Evolutionary conservation across 129 eudicot species (phyloP).

Genomic region (Centaurea solstitialis): DNA sequence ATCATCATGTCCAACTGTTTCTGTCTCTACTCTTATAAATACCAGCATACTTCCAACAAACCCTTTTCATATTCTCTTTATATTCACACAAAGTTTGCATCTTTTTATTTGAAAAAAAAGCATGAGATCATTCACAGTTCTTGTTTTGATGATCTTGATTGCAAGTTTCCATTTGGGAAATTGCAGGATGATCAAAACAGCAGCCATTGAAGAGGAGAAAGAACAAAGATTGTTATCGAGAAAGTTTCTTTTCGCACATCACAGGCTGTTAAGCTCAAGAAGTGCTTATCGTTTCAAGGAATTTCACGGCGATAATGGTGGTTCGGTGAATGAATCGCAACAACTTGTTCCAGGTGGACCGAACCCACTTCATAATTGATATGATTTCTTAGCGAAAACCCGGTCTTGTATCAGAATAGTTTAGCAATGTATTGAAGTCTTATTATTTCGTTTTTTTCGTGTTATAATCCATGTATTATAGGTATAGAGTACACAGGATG

Average conservation of each 20-base stretch:
- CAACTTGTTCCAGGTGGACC: constrained; percentile 37
- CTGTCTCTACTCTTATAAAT: constrained; percentile 27
- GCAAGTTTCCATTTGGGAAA: constrained; percentile 27
- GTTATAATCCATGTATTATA: constrained; percentile 1
- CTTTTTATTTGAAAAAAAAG: neutral
- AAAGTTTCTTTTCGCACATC: constrained; percentile 23
- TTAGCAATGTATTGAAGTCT: constrained; percentile 13
- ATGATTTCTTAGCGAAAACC: neutral
- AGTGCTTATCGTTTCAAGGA: constrained; percentile 33
- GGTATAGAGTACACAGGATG: constrained; percentile 1
- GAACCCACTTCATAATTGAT: constrained; percentile 42
- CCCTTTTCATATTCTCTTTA: constrained; percentile 31
- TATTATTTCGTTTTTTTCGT: neutral
- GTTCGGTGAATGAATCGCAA: constrained; percentile 17
- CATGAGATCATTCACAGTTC: constrained; percentile 23
- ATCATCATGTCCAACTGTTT: constrained; percentile 34
- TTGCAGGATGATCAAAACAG: constrained; percentile 32
- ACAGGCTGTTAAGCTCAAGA: constrained; percentile 18
- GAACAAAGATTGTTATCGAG: constrained; percentile 19
- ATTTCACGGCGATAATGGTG: constrained; percentile 7
- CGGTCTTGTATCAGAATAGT: constrained; percentile 4
- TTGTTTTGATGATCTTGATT: constrained; percentile 29
- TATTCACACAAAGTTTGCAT: neutral
- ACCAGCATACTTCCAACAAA: constrained; percentile 11
- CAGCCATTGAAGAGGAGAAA: constrained; percentile 24